phyloP scores from a whole-genome alignment of 169 alveolate genomes.

The Besnoitia besnoiti region DNA sequence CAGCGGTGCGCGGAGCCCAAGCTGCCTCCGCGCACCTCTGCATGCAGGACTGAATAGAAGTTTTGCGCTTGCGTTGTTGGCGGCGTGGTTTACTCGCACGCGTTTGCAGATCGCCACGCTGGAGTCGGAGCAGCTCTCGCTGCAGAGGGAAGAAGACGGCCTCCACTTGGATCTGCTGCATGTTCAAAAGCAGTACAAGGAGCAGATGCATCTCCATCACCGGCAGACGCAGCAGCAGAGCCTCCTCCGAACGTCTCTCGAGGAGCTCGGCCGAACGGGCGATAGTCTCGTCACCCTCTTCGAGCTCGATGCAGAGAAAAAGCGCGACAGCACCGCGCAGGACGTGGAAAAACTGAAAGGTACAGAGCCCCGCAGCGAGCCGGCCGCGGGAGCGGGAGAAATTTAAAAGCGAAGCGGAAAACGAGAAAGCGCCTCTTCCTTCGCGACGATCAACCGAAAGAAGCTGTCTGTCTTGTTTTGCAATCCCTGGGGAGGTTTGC shows the following conservation, averaged over 20 bases:
- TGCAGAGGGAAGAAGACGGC: slow-evolving; percentile 47
- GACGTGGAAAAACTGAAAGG: slow-evolving; percentile 8
- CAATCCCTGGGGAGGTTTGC: no score
- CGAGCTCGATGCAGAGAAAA: not conserved
- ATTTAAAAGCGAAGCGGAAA: not conserved
- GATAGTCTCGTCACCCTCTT: not conserved
- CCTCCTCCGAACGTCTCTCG: slow-evolving; percentile 8
- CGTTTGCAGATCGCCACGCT: slow-evolving; percentile 34
- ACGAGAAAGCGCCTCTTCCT: no score
- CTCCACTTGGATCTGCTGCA: slow-evolving; percentile 28
- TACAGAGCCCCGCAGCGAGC: not conserved
- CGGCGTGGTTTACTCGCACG: no score
- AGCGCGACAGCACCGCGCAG: not conserved
- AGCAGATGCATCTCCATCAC: slow-evolving; percentile 51
- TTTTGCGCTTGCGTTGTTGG: no score
- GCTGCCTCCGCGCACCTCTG: no score
- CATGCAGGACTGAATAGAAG: no score
- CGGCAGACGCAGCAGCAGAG: slow-evolving; percentile 26
- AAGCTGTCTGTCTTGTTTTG: no score
- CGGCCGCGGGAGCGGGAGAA: not conserved
- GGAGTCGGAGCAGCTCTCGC: not conserved
- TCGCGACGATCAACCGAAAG: no score
- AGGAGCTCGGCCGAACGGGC: not conserved
- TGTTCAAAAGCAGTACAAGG: slow-evolving; percentile 60
- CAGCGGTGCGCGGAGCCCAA: no score